Base-by-base conservation (phyloP, 352 stramenopile genomes). In the Phytopythium litorale region DNA sequence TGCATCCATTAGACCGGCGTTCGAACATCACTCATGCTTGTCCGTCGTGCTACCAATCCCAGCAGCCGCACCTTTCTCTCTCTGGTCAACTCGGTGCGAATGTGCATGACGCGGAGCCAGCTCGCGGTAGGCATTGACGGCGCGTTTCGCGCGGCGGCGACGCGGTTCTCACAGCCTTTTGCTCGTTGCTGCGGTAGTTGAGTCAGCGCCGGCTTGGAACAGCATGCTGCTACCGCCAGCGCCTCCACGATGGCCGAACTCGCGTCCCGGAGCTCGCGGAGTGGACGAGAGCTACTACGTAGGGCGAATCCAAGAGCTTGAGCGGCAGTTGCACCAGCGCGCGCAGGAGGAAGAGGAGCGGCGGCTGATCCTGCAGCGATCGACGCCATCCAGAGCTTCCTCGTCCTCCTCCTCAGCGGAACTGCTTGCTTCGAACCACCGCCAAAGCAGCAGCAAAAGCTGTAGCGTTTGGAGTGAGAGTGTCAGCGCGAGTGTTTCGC, bases 331-430 rank as follows among this genome's bases (percentile, higher is more conserved):
- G 9, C 62, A 74, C 25, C 63, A 52, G 51, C 70, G 60, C 50
- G 16, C 57, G 21, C 69, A 78, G 55, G 46, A 54, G 57, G 65
- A 66, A 50, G 66, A 82, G 52, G 71, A 78, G 37, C 68, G 70
- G 4, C 67, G 33, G 48, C 33, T 52, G n/a, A 62, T 55, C 15
- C 56, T 55, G 8, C 32, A 58, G 18, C 52, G 33, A 32, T 58
- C 52, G 7, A 46, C 52, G 6, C 52, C 15, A 12, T 58, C 52
- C 19, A 25, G 33, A 30, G 6, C 30, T 12, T 58, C 52, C 18
- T 32, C 33, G 9, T 2, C 23, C 3, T 50, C 43, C 15, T 16
- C 19, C 1, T 49, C 45, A 7, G n/a, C 45, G 15, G 45, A 51
- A 25, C 11, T 51, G 21, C 13, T 15, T 1, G 45, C 15, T 1